Percentiles rank a stretch among this genome's conserved stretches.
phyloP scores from a whole-genome alignment of 1,284 basidiomycete species.

The Rhizopogon parksii region DNA sequence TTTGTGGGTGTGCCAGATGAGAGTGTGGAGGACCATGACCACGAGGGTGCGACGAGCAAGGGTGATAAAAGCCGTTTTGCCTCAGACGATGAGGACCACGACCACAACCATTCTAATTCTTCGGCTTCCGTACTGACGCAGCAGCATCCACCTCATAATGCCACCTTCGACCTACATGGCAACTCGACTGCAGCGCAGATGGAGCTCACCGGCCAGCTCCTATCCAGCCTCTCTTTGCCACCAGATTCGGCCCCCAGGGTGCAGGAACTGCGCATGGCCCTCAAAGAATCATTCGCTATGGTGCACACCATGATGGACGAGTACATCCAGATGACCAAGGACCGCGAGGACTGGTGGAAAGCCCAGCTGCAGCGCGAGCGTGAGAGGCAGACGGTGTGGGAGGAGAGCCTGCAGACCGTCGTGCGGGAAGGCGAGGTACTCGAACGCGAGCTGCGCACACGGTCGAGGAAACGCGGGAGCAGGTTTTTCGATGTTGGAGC shows the following conservation, averaged over 20 bases:
- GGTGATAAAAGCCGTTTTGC: slow-evolving; percentile 25
- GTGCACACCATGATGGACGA: slow-evolving; percentile 60
- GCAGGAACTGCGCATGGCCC: slow-evolving; percentile 47
- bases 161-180: slow-evolving; percentile 66
- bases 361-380: slow-evolving; percentile 60
- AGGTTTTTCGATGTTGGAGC: slow-evolving; percentile 36
- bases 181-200: slow-evolving; percentile 76
- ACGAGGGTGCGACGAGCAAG: slow-evolving; percentile 13
- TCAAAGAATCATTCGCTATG: slow-evolving; percentile 57
- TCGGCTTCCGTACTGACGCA: slow-evolving; percentile 38
- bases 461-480: slow-evolving; percentile 52
- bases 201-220: slow-evolving; percentile 68
- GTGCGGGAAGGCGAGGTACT: slow-evolving; percentile 83
- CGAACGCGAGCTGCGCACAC: slow-evolving; percentile 70
- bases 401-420: slow-evolving; percentile 83
- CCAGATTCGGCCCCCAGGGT: slow-evolving; percentile 30
- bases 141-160: slow-evolving; percentile 56
- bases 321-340: slow-evolving; percentile 67
- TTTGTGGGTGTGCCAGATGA: slow-evolving; percentile 15
- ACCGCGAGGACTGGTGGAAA: slow-evolving; percentile 81
- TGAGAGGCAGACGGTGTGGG: slow-evolving; percentile 79
- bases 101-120: slow-evolving; percentile 27
- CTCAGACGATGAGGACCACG: slow-evolving; percentile 28
- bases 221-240: slow-evolving; percentile 44
- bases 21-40: slow-evolving; percentile 8